Conservation (phyloP, 176 grass and related monocot genomes). For the Coix lacrymajobi region DNA sequence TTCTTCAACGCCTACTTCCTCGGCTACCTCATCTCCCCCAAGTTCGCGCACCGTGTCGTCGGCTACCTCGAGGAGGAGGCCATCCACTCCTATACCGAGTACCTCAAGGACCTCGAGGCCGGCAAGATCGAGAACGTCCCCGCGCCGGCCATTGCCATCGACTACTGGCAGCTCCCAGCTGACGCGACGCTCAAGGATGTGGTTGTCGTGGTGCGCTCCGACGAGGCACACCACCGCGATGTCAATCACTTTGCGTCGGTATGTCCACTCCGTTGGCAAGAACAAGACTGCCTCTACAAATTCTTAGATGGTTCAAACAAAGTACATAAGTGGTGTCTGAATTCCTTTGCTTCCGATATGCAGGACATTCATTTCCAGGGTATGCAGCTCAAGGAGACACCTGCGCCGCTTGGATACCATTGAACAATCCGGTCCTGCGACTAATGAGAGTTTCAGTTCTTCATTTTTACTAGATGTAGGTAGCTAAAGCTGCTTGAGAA, state of each 20-base stretch:
- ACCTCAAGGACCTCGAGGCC: slow-evolving; percentile 56
- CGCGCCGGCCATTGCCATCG: slow-evolving; percentile 73
- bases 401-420: slow-evolving; percentile 68
- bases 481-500: background rate
- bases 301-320: background rate
- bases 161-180: slow-evolving; percentile 70
- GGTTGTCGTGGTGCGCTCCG: slow-evolving; percentile 56
- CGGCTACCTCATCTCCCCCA: slow-evolving; percentile 57
- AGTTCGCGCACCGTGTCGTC: slow-evolving; percentile 67
- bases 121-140: slow-evolving; percentile 74
- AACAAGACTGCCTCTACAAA: background rate
- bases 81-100: slow-evolving; percentile 82
- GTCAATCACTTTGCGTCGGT: slow-evolving; percentile 86
- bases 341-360: slow-evolving; percentile 7
- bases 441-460: background rate
- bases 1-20: slow-evolving; percentile 70
- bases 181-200: slow-evolving; percentile 64
- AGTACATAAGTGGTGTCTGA: background rate
- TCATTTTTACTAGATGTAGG: background rate
- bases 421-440: slow-evolving; percentile 4
- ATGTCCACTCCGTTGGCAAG: background rate
- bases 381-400: slow-evolving; percentile 53
- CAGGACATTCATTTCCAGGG: slow-evolving; percentile 81
- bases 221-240: slow-evolving; percentile 86
- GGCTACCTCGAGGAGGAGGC: slow-evolving; percentile 89